Evolutionary conservation across 2,329 filamentous ascomycete genomes (phyloP), one percentile per base, ranked within the genome.

Genomic region (Cercospora janseana): DNA sequence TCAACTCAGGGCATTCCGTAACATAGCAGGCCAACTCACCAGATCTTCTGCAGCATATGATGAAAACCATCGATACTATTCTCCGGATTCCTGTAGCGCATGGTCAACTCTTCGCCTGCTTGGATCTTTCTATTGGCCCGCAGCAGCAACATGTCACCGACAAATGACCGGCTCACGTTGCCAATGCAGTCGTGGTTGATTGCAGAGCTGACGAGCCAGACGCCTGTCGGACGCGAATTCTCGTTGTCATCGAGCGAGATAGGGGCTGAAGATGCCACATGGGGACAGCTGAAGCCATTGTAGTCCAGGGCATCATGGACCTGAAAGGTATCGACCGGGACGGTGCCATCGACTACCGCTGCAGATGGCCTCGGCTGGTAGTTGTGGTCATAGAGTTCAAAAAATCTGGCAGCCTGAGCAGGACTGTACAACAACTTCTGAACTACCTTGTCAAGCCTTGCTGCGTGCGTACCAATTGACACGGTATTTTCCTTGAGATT

Each of bases 131-230:
- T 57, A 0, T 70, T 63, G 0, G 79, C 78, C 6, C 76, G 74
- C 16, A 81, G 43, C 6, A 81, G 69, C 54, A 72, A 68, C 67
- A 82, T 71, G 56, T 82, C 78, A 2, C 79, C 78, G 28, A 81
- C 77, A 58, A 79, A 80, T 1, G 71, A 63, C 12, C 74, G 74
- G 0, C 50, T 52, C 13, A 70, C 72, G 55, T 80, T 82, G 7
- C 61, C 60, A 4, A 70, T 13, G 59, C 79, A 82, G 8, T 69
- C 71, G 54, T 82, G 79, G 50, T 82, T 82, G 55, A 79, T 72
- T 47, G 69, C 67, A 0, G 78, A 77, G 3, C 76, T 74, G 1
- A 67, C 51, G 2, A 66, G 49, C 77, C 78, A 82, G 9, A 80
- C 48, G 1, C 78, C 78, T 24, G 40, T 51, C 6, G 50, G 26